Evolutionary conservation across 164 flowering plant genomes (phyloP), one percentile per base, ranked within the genome.

Genomic region (grape (Vitis vinifera)): DNA sequence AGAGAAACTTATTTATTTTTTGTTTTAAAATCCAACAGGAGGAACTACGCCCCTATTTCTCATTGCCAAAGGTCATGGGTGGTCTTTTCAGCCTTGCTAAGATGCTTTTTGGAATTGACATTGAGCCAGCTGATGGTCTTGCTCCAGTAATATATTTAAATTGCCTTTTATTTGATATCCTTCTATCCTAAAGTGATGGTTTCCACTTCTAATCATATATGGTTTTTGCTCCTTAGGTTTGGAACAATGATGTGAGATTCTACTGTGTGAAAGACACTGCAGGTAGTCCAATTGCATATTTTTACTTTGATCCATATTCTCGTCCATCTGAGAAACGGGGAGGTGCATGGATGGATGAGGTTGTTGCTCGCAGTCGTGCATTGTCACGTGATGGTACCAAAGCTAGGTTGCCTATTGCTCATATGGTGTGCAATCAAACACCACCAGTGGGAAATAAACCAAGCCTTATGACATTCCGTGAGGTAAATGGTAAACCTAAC

Each of bases 331-430:
- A 96, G 75, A 96, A 96, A 74, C 83, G 89, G 44, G 97, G 91
- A 67, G 99, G 99, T 71, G 99, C 98, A 63, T 96, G 99, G 99
- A 92, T 96, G 99, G 91, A 88, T 79, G 97, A 88, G 82, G 99
- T 92, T 82, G 85, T 93, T 84, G 77, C 82, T 50, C 85, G 98
- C 62, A 93, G 98, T 71, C 91, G 86, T 66, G 92, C 83, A 65
- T 75, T 93, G 68, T 87, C 97, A 31, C 87, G 75, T 37, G 83
- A 87, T 82, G 97, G 97, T 66, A 64, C 84, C 57, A 76, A 91
- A 66, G 77, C 84, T 27, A 85, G 98, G 85, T 82, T 96, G 81
- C 99, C 97, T 65, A 64, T 96, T 75, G 99, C 97, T 16, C 95
- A 92, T 82, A 91, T 96, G 94, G 94, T 96, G 67, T 96, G 99